Percentiles rank a stretch among this genome's conserved stretches.
Evolutionary conservation across 2,329 filamentous ascomycete genomes (phyloP).

Genomic region (Gnomoniopsis smithogilvyi): DNA sequence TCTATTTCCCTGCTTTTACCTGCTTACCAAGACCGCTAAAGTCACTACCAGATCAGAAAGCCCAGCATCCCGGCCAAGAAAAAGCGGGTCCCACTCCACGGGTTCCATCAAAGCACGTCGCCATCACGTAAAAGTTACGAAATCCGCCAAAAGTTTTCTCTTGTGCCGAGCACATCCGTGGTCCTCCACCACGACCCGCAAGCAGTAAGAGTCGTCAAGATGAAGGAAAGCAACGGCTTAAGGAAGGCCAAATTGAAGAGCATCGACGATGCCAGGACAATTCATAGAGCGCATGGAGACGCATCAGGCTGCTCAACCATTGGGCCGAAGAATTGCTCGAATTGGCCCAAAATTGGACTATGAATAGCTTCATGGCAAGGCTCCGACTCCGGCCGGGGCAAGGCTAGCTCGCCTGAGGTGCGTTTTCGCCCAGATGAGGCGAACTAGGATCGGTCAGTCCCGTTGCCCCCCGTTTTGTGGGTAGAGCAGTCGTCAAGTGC

Average conservation of each 20-base stretch:
- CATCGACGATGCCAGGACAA: conserved; percentile 1
- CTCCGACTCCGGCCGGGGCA: neutral
- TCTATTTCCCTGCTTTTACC: too few species aligned
- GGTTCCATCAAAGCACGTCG: conserved; percentile 2
- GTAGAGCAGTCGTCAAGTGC: neutral
- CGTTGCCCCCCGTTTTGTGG: neutral
- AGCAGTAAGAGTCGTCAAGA: neutral
- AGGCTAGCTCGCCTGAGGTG: neutral
- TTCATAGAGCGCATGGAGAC: neutral
- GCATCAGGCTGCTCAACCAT: neutral
- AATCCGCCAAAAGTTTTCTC: conserved; percentile 5
- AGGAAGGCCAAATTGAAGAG: neutral
- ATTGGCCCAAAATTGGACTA: neutral
- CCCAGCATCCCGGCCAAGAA: neutral
- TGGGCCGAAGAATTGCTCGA: neutral
- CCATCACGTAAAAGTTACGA: conserved; percentile 11
- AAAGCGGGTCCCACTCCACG: conserved; percentile 2
- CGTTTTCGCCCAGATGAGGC: neutral
- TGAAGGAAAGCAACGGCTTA: conserved; percentile 10
- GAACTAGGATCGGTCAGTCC: neutral
- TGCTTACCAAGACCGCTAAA: neutral
- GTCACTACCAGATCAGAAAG: neutral
- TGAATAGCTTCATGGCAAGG: conserved; percentile 10
- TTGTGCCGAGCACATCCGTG: neutral
- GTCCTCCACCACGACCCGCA: neutral